Conservation (phyloP, 345 rosid genomes). For the Clarkia xantiana region DNA sequence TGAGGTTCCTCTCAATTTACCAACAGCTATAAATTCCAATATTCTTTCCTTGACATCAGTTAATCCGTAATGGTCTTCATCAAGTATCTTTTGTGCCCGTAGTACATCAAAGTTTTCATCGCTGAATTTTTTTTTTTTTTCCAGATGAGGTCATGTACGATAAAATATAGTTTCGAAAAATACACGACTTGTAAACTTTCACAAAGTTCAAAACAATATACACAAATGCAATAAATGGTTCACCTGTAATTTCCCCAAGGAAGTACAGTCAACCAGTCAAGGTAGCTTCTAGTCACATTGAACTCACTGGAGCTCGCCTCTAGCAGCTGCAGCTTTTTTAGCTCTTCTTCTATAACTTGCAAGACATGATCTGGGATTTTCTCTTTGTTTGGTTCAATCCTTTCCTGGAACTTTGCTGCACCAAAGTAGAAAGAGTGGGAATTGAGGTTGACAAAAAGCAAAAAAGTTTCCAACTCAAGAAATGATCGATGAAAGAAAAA, state of each 20-base stretch:
- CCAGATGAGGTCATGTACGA: slow-evolving; percentile 1
- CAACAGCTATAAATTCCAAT: slow-evolving; percentile 96
- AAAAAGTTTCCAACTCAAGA: neutral
- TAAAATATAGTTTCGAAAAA: slow-evolving; percentile 5
- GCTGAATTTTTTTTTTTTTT: slow-evolving; percentile 37
- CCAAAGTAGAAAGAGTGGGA: slow-evolving; percentile 1
- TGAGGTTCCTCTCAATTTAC: slow-evolving; percentile 91
- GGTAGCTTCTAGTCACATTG: slow-evolving; percentile 96
- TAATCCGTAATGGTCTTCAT: slow-evolving; percentile 98
- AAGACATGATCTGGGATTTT: slow-evolving; percentile 75
- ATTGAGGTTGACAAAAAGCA: slow-evolving; percentile 2
- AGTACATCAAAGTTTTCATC: slow-evolving; percentile 91
- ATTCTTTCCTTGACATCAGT: slow-evolving; percentile 95
- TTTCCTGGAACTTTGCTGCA: slow-evolving; percentile 89
- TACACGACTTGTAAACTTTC: too few relatives aligned
- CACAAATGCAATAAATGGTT: slow-evolving; percentile 1
- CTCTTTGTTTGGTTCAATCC: slow-evolving; percentile 77
- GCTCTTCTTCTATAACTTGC: slow-evolving; percentile 98
- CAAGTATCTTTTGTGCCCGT: slow-evolving; percentile 78
- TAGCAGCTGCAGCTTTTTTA: slow-evolving; percentile 87
- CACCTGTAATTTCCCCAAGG: slow-evolving; percentile 99
- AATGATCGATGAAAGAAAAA: neutral
- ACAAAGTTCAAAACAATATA: neutral
- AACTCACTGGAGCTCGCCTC: slow-evolving; percentile 99
- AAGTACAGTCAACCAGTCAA: slow-evolving; percentile 92